A percentile compares a stretch with the other conserved stretches of the same genome.
These are phyloP conservation scores for Inosperma sp. DNA, from an alignment of 768 basidiomycete genomes.

Conservation along the genomic window DNA sequence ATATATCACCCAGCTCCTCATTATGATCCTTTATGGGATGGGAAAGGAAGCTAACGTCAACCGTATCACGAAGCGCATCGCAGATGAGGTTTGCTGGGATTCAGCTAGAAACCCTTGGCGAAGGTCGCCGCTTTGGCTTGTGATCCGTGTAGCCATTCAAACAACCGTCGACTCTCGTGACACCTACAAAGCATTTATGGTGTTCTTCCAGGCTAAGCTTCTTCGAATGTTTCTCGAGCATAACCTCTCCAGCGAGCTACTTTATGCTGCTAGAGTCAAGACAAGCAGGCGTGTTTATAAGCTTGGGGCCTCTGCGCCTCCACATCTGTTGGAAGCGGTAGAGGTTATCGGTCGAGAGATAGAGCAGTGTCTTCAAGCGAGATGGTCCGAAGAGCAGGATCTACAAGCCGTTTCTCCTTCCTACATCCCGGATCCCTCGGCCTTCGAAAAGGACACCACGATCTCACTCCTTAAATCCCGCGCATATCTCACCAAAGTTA, in stretches of 20 bases:
- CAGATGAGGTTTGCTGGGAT: slow-evolving; percentile 45
- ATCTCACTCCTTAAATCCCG: slow-evolving; percentile 30
- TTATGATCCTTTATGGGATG: slow-evolving; percentile 41
- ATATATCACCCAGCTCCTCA: slow-evolving; percentile 47
- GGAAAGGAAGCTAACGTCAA: slow-evolving; percentile 26
- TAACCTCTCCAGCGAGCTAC: slow-evolving; percentile 29
- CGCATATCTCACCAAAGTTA: slow-evolving; percentile 23
- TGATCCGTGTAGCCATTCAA: slow-evolving; percentile 44
- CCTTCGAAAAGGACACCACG: slow-evolving; percentile 27
- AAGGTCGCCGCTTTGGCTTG: slow-evolving; percentile 47
- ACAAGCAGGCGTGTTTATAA: slow-evolving; percentile 36
- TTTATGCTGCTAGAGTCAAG: slow-evolving; percentile 33
- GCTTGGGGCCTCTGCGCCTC: slow-evolving; percentile 26
- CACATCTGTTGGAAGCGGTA: slow-evolving; percentile 18
- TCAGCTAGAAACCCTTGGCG: slow-evolving; percentile 42
- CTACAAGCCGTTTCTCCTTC: slow-evolving; percentile 20
- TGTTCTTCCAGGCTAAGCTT: slow-evolving; percentile 34
- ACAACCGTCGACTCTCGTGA: slow-evolving; percentile 25
- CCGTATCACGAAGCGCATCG: slow-evolving; percentile 39
- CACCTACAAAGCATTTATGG: slow-evolving; percentile 46
- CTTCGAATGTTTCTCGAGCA: slow-evolving; percentile 20
- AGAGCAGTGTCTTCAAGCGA: slow-evolving; percentile 22
- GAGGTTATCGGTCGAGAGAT: slow-evolving; percentile 18
- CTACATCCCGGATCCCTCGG: slow-evolving; percentile 23
- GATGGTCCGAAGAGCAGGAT: slow-evolving; percentile 32